Percentiles rank a stretch among this genome's conserved stretches.
Conservation (phyloP, 306 rosid genomes). For the Casuarina equisetifolia region DNA sequence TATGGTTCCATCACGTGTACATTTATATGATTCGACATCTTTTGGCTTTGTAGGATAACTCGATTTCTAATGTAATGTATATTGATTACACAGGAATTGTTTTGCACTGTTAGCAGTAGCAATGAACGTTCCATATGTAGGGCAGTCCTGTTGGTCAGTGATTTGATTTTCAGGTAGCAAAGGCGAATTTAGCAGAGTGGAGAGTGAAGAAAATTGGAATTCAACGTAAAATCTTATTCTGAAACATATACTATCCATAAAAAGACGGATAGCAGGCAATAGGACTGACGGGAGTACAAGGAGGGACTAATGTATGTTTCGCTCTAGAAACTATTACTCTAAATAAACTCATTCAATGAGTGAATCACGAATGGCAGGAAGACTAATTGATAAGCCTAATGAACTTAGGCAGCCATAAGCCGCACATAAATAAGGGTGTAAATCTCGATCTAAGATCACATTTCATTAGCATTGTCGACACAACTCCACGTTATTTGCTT, state of each 20-base stretch:
- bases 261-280: not conserved
- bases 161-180: too few species aligned
- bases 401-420: not conserved
- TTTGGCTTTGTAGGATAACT: slow-evolving; percentile 21
- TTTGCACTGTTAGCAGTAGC: too few species aligned
- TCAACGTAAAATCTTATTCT: too few species aligned
- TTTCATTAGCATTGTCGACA: not conserved
- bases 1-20: slow-evolving; percentile 40
- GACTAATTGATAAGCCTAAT: not conserved
- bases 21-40: slow-evolving; percentile 31
- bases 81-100: not conserved
- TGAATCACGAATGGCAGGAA: not conserved
- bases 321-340: not conserved
- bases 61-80: not conserved
- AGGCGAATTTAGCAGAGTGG: too few species aligned
- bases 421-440: not conserved
- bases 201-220: too few species aligned
- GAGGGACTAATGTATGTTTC: not conserved
- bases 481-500: slow-evolving; percentile 19
- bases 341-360: not conserved
- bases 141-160: not conserved
- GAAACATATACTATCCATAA: too few species aligned
- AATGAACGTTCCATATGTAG: not conserved
- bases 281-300: too few species aligned
- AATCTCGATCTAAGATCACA: not conserved